Evolutionary conservation across 768 basidiomycete species (phyloP), one percentile per base, ranked within the genome.

Genomic region (Podaxis carcinomalis): DNA sequence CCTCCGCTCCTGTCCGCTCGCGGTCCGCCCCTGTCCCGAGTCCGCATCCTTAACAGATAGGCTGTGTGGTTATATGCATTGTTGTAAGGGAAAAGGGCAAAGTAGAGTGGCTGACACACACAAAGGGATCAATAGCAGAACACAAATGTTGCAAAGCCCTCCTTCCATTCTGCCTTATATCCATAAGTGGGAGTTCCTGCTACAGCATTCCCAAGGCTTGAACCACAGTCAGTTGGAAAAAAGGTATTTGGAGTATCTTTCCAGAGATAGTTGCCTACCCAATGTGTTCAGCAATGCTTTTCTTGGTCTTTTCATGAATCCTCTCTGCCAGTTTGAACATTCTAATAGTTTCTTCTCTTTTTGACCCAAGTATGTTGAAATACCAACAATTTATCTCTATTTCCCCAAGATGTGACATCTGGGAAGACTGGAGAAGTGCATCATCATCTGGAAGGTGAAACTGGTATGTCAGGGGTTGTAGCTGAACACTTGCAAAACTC

Each of bases 91-190:
- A 47, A 19, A 47, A 10, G 10, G 21, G 23, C 1, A 47, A 21
- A 47, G 5, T 23, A 9, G 46, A 19, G 46, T 21, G 1, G 5
- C 23, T 47, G 11, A 25, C 10, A 27, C 49, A 5, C 21, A 62
- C 50, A 49, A 7, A 52, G 27, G 46, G 63, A 50, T 37, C 58
- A 47, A n/a, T 62, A 58, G 13, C 47, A 52, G 32, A 62, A 57
- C 19, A 67, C 44, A 64, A 57, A 68, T 19, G n/a, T 62, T 49
- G 44, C 42, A 27, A 70, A 57, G 11, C 47, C 23, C 9, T 62
- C 65, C 4, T 64, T 25, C 14, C 51, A 50, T 35, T 57, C 42
- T 1, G 54, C 16, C 1, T 19, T 39, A 50, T 42, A 39, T 11
- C 2, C n/a, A 23, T 0, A 0, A 10, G 13, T 23, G 0, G 46